Conservation (phyloP, 73 alveolate genomes). For the Tetrahymena elliotti region DNA sequence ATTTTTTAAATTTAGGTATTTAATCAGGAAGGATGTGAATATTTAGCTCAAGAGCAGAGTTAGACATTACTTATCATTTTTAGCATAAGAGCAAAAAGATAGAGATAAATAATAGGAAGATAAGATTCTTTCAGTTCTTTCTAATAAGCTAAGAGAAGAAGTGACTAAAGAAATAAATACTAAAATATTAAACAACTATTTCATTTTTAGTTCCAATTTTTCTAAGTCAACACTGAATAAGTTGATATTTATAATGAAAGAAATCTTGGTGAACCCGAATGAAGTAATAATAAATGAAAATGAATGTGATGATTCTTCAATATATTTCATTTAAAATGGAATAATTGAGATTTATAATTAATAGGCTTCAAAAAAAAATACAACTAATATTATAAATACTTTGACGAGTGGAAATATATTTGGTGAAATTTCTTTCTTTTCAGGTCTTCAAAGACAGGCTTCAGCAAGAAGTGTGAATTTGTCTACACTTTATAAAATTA, state of each 20-base stretch:
- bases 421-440: constrained; percentile 26
- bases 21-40: constrained; percentile 3
- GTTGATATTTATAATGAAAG: not conserved
- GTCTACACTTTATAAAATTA: constrained; percentile 5
- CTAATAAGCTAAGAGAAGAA: not conserved
- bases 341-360: not conserved
- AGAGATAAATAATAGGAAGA: not conserved
- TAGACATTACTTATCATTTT: not conserved
- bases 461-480: constrained; percentile 12
- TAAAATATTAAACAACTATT: not conserved
- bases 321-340: not conserved
- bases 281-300: not conserved
- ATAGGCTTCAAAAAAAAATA: not conserved
- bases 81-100: not conserved
- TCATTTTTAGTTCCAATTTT: not conserved
- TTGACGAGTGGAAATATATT: not conserved
- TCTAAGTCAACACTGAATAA: not conserved
- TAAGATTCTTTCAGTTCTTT: not conserved
- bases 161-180: not conserved
- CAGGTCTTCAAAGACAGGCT: constrained; percentile 5
- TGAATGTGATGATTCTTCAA: not conserved
- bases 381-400: not conserved
- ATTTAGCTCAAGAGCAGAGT: not conserved
- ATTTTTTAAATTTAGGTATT: not conserved
- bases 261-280: not conserved